Conservation (phyloP, 176 grass and related monocot species). For the Bonia amplexicaulis region DNA sequence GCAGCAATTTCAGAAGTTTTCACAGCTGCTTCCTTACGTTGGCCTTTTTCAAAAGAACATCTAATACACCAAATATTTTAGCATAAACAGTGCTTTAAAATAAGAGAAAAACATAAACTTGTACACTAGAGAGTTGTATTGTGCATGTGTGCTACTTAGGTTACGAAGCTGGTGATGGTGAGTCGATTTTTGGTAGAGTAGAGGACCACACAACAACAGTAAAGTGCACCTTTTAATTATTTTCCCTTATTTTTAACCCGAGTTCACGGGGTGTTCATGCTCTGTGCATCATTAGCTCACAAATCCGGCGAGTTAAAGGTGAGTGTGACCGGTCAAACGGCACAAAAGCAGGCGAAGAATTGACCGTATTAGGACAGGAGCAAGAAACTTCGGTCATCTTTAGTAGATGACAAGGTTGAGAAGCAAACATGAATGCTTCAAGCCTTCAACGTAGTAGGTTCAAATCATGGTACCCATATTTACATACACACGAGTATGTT, state of each 20-base stretch:
- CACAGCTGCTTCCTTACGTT: neutral
- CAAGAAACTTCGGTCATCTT: neutral
- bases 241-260: slow-evolving; percentile 12
- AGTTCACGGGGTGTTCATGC: slow-evolving; percentile 19
- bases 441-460: neutral
- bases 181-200: neutral
- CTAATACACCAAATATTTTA: neutral
- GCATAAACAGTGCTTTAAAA: neutral
- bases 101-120: neutral
- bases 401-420: slow-evolving; percentile 30
- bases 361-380: slow-evolving; percentile 20
- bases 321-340: slow-evolving; percentile 18
- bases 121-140: neutral
- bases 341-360: slow-evolving; percentile 27
- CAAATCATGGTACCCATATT: too few species aligned
- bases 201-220: slow-evolving; percentile 12
- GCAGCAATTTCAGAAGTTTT: neutral
- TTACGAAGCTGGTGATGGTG: neutral
- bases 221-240: slow-evolving; percentile 7
- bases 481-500: fast-evolving
- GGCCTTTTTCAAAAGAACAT: neutral
- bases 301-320: neutral
- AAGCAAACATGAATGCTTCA: neutral
- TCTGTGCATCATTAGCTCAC: slow-evolving; percentile 37
- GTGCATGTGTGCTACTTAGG: neutral